Evolutionary conservation across 768 basidiomycete species (phyloP).

Genomic region (Hygrocybe punicea): DNA sequence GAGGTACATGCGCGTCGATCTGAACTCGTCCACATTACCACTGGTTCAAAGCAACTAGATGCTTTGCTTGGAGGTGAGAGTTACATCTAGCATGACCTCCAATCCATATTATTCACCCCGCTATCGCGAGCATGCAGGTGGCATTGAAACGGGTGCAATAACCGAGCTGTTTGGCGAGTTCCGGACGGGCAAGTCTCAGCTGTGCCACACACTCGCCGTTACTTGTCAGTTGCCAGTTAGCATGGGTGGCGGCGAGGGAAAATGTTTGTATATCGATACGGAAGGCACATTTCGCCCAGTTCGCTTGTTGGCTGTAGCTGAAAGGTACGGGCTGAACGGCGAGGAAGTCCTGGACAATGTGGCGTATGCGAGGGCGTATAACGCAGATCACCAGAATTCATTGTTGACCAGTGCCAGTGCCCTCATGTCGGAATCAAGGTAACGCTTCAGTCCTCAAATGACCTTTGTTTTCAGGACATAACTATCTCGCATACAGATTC

Average conservation of each 20-base stretch:
- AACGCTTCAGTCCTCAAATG: constrained; percentile 13
- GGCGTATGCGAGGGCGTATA: constrained; percentile 97
- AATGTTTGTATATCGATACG: constrained; percentile 98
- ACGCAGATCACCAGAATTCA: constrained; percentile 94
- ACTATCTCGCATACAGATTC: constrained; percentile 56
- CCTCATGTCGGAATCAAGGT: constrained; percentile 99
- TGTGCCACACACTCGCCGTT: constrained; percentile 96
- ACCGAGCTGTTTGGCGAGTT: constrained; percentile 99
- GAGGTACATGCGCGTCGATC: constrained; percentile 94
- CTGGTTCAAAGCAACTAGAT: constrained; percentile 94
- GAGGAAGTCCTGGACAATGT: constrained; percentile 98
- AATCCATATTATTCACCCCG: constrained; percentile 9
- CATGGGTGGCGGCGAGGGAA: constrained; percentile 99
- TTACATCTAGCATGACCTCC: not conserved
- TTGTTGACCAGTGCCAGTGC: constrained; percentile 90
- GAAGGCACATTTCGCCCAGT: constrained; percentile 99
- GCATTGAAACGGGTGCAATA: constrained; percentile 97
- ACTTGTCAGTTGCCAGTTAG: constrained; percentile 95
- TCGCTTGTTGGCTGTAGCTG: constrained; percentile 89
- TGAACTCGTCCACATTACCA: constrained; percentile 94
- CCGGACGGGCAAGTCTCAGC: constrained; percentile 95
- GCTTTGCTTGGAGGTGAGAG: constrained; percentile 83
- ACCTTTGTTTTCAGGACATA: constrained; percentile 17
- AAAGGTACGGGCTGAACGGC: constrained; percentile 93
- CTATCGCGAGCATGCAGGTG: constrained; percentile 52